Percentiles rank a stretch among this genome's conserved stretches.
Evolutionary conservation across 1,139 yeast genomes (phyloP).

Genomic region (Sugiyamaella japonica): DNA sequence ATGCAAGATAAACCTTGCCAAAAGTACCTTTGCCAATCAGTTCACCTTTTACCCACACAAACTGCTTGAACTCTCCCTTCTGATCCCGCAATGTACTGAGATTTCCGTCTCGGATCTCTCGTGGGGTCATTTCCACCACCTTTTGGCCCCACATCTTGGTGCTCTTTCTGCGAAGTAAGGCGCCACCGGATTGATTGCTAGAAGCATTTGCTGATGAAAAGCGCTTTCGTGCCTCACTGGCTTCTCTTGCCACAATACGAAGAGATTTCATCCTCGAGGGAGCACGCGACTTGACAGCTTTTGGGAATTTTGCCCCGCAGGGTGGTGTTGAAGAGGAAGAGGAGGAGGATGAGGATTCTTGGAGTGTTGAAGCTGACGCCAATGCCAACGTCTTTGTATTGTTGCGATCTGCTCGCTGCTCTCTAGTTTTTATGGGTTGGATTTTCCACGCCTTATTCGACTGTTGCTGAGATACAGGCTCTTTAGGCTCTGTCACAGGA

Average conservation of each 20-base stretch:
- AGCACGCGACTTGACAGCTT: slow-evolving; percentile 13
- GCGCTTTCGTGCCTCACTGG: slow-evolving; percentile 58
- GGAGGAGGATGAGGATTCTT: too few species aligned
- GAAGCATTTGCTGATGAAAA: slow-evolving; percentile 30
- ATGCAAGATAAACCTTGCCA: slow-evolving; percentile 91
- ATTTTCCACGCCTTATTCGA: slow-evolving; percentile 9
- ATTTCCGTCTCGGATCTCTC: slow-evolving; percentile 58
- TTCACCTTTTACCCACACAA: slow-evolving; percentile 98
- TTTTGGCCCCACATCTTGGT: slow-evolving; percentile 98
- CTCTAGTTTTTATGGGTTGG: slow-evolving; percentile 10
- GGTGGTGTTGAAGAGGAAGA: background rate
- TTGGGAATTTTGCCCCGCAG: slow-evolving; percentile 7
- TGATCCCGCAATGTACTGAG: slow-evolving; percentile 60
- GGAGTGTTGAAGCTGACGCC: too few species aligned
- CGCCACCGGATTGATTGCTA: slow-evolving; percentile 24
- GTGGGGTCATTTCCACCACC: slow-evolving; percentile 86
- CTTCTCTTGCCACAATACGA: slow-evolving; percentile 90
- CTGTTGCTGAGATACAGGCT: slow-evolving; percentile 17
- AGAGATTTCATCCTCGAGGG: slow-evolving; percentile 74
- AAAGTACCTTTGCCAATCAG: slow-evolving; percentile 95
- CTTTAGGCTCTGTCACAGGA: slow-evolving; percentile 34
- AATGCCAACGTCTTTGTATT: background rate
- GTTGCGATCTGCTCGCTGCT: slow-evolving; percentile 6
- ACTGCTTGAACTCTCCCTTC: slow-evolving; percentile 72
- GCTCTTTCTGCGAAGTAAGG: slow-evolving; percentile 63